Conservation (phyloP, 805 yeast species). For the Cyberlindnera veronae region DNA sequence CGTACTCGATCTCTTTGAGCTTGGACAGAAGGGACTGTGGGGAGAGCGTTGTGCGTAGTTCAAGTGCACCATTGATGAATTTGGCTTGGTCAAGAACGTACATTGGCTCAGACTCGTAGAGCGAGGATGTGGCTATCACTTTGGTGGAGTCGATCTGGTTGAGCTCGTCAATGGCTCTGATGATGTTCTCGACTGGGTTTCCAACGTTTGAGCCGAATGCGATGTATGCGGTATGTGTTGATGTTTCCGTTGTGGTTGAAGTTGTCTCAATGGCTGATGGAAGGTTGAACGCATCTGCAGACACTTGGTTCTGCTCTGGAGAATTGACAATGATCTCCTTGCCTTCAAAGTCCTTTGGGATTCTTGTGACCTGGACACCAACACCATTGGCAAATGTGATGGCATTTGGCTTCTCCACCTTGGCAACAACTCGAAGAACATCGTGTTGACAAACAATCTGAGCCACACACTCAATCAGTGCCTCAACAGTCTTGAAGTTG, state of each 20-base stretch:
- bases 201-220: constrained; percentile 94
- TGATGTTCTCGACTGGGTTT: constrained; percentile 59
- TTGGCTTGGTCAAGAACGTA: constrained; percentile 74
- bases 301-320: not conserved
- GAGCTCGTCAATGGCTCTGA: constrained; percentile 48
- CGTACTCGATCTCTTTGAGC: constrained; percentile 77
- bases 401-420: constrained; percentile 85
- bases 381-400: constrained; percentile 84
- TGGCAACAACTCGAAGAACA: constrained; percentile 45
- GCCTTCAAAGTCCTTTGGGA: constrained; percentile 37
- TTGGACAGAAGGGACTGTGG: constrained; percentile 63
- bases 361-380: constrained; percentile 70
- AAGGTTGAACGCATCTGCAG: constrained; percentile 12
- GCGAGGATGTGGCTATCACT: constrained; percentile 63
- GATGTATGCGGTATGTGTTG: constrained; percentile 55
- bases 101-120: constrained; percentile 92
- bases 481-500: constrained; percentile 89
- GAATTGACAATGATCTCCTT: constrained; percentile 16
- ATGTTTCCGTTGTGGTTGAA: constrained; percentile 6
- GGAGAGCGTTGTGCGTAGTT: constrained; percentile 52
- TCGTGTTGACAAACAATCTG: constrained; percentile 43
- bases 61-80: constrained; percentile 80
- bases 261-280: constrained; percentile 36
- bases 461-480: constrained; percentile 72
- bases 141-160: constrained; percentile 30